Percentiles rank a stretch among this genome's conserved stretches.
These are phyloP conservation scores for Glarea lozoyensis DNA, from an alignment of 495 filamentous ascomycete species.

Conservation along the genomic window DNA sequence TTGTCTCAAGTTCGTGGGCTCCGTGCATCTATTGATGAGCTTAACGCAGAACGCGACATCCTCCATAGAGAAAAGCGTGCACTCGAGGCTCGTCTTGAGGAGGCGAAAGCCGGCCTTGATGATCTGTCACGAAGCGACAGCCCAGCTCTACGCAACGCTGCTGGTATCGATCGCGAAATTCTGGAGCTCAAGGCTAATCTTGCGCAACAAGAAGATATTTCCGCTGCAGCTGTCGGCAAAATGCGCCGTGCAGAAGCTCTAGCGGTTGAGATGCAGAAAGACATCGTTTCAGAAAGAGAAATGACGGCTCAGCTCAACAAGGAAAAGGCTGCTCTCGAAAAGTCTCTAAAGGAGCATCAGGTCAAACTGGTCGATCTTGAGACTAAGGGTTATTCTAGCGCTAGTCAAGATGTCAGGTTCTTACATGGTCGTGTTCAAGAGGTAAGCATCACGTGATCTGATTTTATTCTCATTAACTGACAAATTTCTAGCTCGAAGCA, in stretches of 20 bases:
- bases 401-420: slow-evolving; percentile 92
- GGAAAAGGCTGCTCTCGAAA: slow-evolving; percentile 86
- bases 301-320: slow-evolving; percentile 75
- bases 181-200: slow-evolving; percentile 84
- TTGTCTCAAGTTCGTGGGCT: slow-evolving; percentile 86
- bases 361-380: slow-evolving; percentile 85
- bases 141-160: slow-evolving; percentile 86
- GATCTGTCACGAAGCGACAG: slow-evolving; percentile 80
- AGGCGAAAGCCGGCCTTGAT: slow-evolving; percentile 86
- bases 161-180: slow-evolving; percentile 79
- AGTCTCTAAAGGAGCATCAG: slow-evolving; percentile 84
- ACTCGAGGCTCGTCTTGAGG: slow-evolving; percentile 76
- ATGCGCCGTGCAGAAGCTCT: slow-evolving; percentile 96
- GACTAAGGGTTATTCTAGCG: slow-evolving; percentile 91
- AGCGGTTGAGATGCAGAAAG: slow-evolving; percentile 83
- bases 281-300: slow-evolving; percentile 86
- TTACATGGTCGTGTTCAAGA: slow-evolving; percentile 92
- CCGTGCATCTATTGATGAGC: slow-evolving; percentile 77
- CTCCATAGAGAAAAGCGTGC: slow-evolving; percentile 83
- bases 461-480: slow-evolving; percentile 7
- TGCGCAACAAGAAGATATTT: slow-evolving; percentile 90
- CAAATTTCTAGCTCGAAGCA: slow-evolving; percentile 64
- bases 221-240: slow-evolving; percentile 86
- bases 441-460: slow-evolving; percentile 42
- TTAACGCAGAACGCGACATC: slow-evolving; percentile 74